Percentiles rank a stretch among this genome's conserved stretches.
Conservation (phyloP, 2,329 filamentous ascomycete genomes). For the Diaporthe caulivora region DNA sequence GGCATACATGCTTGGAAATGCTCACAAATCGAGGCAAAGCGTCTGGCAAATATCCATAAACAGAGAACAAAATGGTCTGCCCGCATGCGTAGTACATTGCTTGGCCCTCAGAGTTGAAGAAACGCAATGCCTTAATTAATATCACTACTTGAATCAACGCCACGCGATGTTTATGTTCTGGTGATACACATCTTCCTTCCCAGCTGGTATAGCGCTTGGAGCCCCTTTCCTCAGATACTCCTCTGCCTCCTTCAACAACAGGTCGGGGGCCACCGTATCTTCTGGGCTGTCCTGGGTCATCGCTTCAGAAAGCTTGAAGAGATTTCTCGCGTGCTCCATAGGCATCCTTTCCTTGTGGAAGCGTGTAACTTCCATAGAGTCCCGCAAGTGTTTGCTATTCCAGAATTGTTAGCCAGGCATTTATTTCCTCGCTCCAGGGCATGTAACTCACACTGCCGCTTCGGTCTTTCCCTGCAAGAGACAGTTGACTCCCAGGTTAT, state of each 20-base stretch:
- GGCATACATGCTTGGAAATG: too few species aligned
- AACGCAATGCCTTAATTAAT: neutral
- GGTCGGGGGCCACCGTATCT: neutral
- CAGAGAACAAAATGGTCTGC: neutral
- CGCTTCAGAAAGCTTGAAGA: neutral
- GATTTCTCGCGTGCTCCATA: neutral
- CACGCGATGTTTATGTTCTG: neutral
- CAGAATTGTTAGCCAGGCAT: neutral
- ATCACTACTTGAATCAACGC: neutral
- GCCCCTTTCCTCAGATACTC: neutral
- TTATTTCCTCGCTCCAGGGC: neutral
- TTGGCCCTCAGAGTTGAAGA: neutral
- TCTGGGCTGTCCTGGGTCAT: neutral
- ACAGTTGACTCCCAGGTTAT: neutral
- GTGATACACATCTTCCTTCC: neutral
- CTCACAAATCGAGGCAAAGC: too few species aligned
- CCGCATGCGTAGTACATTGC: neutral
- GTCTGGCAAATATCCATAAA: too few species aligned
- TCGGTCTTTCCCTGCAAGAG: neutral
- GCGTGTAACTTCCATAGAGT: neutral
- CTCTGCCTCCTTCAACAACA: neutral
- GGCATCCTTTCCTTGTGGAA: neutral
- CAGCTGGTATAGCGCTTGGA: neutral
- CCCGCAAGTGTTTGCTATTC: neutral
- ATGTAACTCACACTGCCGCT: neutral